Evolutionary conservation across 192 early-diverging fungal species (phyloP).

Genomic region (Coemansia asiatica): DNA sequence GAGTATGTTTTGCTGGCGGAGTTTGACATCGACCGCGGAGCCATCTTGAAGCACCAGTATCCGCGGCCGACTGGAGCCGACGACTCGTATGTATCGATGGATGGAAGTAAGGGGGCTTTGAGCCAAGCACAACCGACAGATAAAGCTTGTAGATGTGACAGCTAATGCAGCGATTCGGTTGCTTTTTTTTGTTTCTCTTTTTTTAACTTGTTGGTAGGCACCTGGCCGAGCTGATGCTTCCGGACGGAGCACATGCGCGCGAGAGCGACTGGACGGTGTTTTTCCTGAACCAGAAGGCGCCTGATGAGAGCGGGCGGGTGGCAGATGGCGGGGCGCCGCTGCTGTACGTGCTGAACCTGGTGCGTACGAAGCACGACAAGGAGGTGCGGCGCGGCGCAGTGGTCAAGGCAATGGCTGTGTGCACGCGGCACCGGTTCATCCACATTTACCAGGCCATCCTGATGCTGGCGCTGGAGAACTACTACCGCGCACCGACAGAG

Average conservation of each 20-base stretch:
- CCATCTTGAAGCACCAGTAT: slow-evolving; percentile 84
- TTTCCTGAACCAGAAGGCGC: slow-evolving; percentile 75
- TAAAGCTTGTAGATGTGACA: too few relatives aligned
- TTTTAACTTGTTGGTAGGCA: too few relatives aligned
- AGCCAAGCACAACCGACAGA: too few relatives aligned
- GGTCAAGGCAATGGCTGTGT: slow-evolving; percentile 93
- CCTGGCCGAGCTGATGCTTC: slow-evolving; percentile 94
- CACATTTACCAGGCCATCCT: slow-evolving; percentile 93
- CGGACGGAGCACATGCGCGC: slow-evolving; percentile 91
- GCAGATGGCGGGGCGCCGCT: slow-evolving; percentile 61
- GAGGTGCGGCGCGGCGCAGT: slow-evolving; percentile 82
- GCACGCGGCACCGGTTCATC: slow-evolving; percentile 84
- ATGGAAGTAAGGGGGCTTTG: too few relatives aligned
- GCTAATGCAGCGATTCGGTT: too few relatives aligned
- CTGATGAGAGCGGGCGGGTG: slow-evolving; percentile 37
- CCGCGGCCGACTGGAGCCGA: slow-evolving; percentile 79
- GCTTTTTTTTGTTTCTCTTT: too few relatives aligned
- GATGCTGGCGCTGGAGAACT: slow-evolving; percentile 88
- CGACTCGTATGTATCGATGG: too few relatives aligned
- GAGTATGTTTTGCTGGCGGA: slow-evolving; percentile 89
- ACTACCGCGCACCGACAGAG: slow-evolving; percentile 74
- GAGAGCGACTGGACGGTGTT: slow-evolving; percentile 95
- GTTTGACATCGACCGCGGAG: slow-evolving; percentile 94
- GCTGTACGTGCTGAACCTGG: slow-evolving; percentile 89
- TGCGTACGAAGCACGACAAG: slow-evolving; percentile 85